Base-by-base conservation (phyloP, 441 rosid genomes). In the Viola pubescens region DNA sequence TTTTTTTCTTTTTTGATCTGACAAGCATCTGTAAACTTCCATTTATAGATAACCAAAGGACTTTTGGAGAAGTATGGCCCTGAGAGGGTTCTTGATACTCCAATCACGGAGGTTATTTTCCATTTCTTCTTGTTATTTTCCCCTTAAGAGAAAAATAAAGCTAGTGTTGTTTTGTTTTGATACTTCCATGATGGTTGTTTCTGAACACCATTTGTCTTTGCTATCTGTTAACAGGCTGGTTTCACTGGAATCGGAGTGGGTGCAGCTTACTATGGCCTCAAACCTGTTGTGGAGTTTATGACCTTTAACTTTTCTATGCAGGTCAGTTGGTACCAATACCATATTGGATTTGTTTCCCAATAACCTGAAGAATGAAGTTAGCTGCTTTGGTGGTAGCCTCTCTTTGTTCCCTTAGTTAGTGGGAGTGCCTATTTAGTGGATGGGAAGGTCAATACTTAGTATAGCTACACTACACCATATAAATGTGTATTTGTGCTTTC, bases 191-290 rank as follows among this genome's bases (percentile, higher is more conserved):
- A 59, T 60, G 45, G 6, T 11, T 70, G 53, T 69, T 48, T 52
- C 58, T 59, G 16, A 58, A 48, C 45, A 9, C 44, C 40, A 38
- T 47, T n/a, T 67, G 47, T 62, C 14, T 46, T 46, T 67, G 51
- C 66, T 48, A 2, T 60, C 51, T 61, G 40, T 52, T 69, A 44
- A 48, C 77, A 92, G 97, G 97, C 98, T 76, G 98, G 98, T 44
- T 89, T 94, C 78, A 78, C 97, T 62, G 98, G 98, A 68, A 88
- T 94, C 68, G 97, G 91, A 74, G 98, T 94, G 57, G 98, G 97
- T 62, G 97, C 97, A 48, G 97, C 98, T 68, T 94, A 94, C 64
- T 71, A 86, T 73, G 97, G 97, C 56, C 80, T 94, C 53, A 86
- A 71, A 80, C 99, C 95, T 61, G 86, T 90, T 43, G 82, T 94